Conservation (phyloP, 495 filamentous ascomycete genomes). For the Xylaria palmicola region DNA sequence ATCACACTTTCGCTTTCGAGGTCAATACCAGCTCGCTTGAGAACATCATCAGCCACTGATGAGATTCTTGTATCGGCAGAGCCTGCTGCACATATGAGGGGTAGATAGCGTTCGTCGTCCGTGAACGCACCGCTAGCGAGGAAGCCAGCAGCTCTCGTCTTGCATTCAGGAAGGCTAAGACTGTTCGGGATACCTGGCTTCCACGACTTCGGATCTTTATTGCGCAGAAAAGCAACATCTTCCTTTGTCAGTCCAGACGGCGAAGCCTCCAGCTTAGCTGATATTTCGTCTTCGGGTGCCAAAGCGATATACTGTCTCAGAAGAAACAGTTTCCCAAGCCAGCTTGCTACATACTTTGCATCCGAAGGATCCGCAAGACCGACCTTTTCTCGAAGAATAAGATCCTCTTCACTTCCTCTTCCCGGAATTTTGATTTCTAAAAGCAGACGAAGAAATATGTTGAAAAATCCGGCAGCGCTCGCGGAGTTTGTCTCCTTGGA, state of each 20-base stretch:
- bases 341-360: slow-evolving; percentile 68
- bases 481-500: slow-evolving; percentile 59
- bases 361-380: slow-evolving; percentile 65
- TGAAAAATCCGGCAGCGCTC: slow-evolving; percentile 76
- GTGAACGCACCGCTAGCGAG: slow-evolving; percentile 81
- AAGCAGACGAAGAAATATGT: slow-evolving; percentile 75
- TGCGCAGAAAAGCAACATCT: slow-evolving; percentile 73
- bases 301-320: slow-evolving; percentile 48
- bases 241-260: slow-evolving; percentile 68
- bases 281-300: slow-evolving; percentile 26
- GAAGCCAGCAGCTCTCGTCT: slow-evolving; percentile 66
- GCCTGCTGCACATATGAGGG: slow-evolving; percentile 76
- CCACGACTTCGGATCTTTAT: slow-evolving; percentile 70
- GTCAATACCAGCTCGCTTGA: slow-evolving; percentile 71
- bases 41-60: slow-evolving; percentile 75
- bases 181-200: slow-evolving; percentile 57
- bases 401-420: slow-evolving; percentile 77
- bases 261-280: slow-evolving; percentile 34
- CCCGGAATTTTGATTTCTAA: slow-evolving; percentile 68
- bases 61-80: slow-evolving; percentile 80
- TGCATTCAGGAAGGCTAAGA: slow-evolving; percentile 63
- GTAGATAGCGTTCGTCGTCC: slow-evolving; percentile 76
- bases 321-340: slow-evolving; percentile 79
- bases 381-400: slow-evolving; percentile 60
- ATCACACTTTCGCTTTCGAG: slow-evolving; percentile 70